Evolutionary conservation across 2,329 filamentous ascomycete genomes (phyloP), one percentile per base, ranked within the genome.

Genomic region (Aspergillus persii): DNA sequence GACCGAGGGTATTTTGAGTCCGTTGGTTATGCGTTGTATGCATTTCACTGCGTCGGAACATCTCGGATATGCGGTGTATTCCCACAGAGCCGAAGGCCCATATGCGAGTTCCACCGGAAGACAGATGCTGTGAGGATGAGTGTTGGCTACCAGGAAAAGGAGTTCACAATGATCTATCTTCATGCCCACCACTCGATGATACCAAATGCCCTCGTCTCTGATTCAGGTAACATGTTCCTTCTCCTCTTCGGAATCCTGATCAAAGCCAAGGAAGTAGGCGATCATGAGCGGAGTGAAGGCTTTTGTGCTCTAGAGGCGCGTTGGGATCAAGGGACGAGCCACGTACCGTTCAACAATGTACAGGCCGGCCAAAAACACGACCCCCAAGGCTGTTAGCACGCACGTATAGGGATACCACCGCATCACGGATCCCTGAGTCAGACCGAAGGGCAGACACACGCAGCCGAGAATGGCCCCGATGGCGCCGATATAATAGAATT

Each of bases 371-470:
- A 83, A 67, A 15, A 82, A 69, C 0, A 82, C 54, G n/a, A 82
- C 50, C 3, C 81, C 81, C 3, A 84, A 59, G 27, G 81, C 77
- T 1, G 83, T 73, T 7, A 79, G 63, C 1, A 77, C 72, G 61
- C 78, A 80, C 12, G 82, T 78, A 65, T 84, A 83, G 0, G 79
- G 71, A 3, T 76, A 63, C 82, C 82, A 84, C 0, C 79, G 76
- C 4, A 79, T 78, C 1, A 80, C 74, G 0, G 79, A 77, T 2
- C 80, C 81, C 65, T 84, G 81, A 44, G 84, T 86, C 72, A 82
- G 82, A 0, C 82, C 81, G 54, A 86, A 82, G 57, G 85, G 83
- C 63, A 85, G 76, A n/a, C 84, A 75, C 2, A 85, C 76, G 57
- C 84, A 75, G 6, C 78, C 81, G 3, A 74, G 72, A 5, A 85